These are phyloP conservation scores for Diaporthe velutina DNA, from an alignment of 2,329 filamentous ascomycete species.

Conservation along the genomic window DNA sequence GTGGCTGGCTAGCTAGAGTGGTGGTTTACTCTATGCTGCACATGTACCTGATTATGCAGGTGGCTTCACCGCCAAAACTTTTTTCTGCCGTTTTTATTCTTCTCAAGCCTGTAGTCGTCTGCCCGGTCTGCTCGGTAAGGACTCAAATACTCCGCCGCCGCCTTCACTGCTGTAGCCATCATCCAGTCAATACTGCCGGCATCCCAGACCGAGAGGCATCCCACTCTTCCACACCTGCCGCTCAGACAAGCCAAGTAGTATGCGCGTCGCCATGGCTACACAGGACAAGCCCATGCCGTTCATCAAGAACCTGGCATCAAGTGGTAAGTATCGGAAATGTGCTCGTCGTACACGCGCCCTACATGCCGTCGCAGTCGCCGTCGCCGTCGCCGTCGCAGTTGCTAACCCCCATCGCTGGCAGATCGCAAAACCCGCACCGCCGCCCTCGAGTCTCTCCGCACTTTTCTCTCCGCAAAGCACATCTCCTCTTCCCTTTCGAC, in stretches of 20 bases:
- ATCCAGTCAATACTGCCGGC: neutral
- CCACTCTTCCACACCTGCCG: neutral
- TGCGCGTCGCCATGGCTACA: constrained; percentile 52
- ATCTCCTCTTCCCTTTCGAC: constrained; percentile 67
- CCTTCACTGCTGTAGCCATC: neutral
- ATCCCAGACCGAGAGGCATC: neutral
- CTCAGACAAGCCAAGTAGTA: neutral
- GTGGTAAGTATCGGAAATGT: constrained; percentile 71
- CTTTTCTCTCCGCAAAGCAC: constrained; percentile 77
- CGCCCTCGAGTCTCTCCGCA: constrained; percentile 81
- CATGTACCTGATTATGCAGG: too few relatives aligned
- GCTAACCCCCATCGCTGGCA: constrained; percentile 51
- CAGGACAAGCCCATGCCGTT: constrained; percentile 74
- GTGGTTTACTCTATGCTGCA: too few relatives aligned
- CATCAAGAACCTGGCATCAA: constrained; percentile 86
- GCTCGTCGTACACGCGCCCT: too few relatives aligned
- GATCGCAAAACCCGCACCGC: constrained; percentile 84
- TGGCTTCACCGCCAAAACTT: constrained; percentile 26
- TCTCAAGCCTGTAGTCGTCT: neutral
- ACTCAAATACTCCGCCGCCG: too few relatives aligned
- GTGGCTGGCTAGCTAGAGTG: too few relatives aligned
- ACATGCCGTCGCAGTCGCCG: too few relatives aligned
- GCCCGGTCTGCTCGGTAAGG: neutral
- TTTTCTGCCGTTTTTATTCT: constrained; percentile 34
- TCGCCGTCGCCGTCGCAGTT: neutral